Evolutionary conservation across 2,329 filamentous ascomycete genomes (phyloP).

Genomic region (Drechslerella coelobrocha): DNA sequence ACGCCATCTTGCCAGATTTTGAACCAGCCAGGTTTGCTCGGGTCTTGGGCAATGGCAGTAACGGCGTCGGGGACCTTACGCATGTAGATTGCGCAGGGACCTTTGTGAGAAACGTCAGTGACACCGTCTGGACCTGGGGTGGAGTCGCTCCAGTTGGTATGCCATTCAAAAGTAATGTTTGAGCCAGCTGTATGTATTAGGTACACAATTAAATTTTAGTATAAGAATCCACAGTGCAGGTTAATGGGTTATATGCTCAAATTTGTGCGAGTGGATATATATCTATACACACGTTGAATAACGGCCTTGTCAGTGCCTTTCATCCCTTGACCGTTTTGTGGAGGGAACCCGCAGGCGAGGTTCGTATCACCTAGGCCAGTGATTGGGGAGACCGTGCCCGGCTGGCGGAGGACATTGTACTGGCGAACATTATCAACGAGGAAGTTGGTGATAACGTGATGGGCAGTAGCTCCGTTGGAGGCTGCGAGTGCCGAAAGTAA

Average conservation of each 20-base stretch:
- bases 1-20: constrained; percentile 44
- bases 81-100: constrained; percentile 45
- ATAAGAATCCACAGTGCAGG: not conserved
- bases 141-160: constrained; percentile 28
- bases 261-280: not conserved
- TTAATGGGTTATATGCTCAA: not conserved
- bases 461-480: not conserved
- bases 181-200: constrained; percentile 29
- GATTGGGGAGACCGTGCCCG: constrained; percentile 34
- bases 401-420: constrained; percentile 33
- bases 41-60: constrained; percentile 20
- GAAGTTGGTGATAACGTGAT: constrained; percentile 33
- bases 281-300: constrained; percentile 15
- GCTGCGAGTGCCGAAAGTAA: not conserved
- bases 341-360: constrained; percentile 28
- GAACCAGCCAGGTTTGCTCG: constrained; percentile 28
- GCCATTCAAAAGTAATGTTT: constrained; percentile 44
- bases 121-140: constrained; percentile 31
- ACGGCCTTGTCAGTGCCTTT: constrained; percentile 13
- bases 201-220: constrained; percentile 11
- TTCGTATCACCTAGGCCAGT: constrained; percentile 6
- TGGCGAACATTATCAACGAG: constrained; percentile 27
- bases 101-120: constrained; percentile 34
- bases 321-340: constrained; percentile 18
- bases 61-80: constrained; percentile 24